phyloP scores from a whole-genome alignment of 2,329 filamentous ascomycete genomes.

The Fusarium zealandicum region DNA sequence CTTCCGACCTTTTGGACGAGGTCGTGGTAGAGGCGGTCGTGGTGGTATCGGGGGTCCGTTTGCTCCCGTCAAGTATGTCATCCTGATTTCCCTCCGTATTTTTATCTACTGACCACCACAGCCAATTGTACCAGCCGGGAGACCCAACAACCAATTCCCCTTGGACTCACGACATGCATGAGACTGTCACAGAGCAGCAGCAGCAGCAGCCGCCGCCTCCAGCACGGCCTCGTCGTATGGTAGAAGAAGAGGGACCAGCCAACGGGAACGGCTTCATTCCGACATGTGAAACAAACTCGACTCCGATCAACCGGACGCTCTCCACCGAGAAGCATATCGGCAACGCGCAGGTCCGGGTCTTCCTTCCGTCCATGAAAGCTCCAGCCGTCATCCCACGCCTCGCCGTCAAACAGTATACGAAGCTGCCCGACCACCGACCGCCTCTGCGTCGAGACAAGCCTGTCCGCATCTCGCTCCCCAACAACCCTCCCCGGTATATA shows the following conservation, averaged over 20 bases:
- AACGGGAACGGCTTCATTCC: slow-evolving; percentile 63
- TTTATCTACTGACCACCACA: slow-evolving; percentile 41
- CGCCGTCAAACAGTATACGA: slow-evolving; percentile 88
- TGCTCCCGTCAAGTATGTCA: slow-evolving; percentile 69
- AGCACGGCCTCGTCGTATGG: slow-evolving; percentile 53
- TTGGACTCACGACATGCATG: slow-evolving; percentile 97
- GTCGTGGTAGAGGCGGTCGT: slow-evolving; percentile 67
- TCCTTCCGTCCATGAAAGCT: slow-evolving; percentile 75
- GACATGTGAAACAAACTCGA: slow-evolving; percentile 64
- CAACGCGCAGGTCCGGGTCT: slow-evolving; percentile 84
- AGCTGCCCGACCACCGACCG: slow-evolving; percentile 91
- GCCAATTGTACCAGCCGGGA: slow-evolving; percentile 53
- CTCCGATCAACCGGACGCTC: slow-evolving; percentile 76
- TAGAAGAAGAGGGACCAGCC: slow-evolving; percentile 58
- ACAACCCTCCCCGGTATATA: slow-evolving; percentile 82
- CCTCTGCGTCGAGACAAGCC: slow-evolving; percentile 95
- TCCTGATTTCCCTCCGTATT: slow-evolving; percentile 2
- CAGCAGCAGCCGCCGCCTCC: slow-evolving; percentile 27
- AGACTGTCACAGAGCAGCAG: slow-evolving; percentile 62
- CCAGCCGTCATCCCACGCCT: slow-evolving; percentile 77
- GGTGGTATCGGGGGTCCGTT: slow-evolving; percentile 66
- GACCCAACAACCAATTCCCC: slow-evolving; percentile 74
- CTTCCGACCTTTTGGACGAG: slow-evolving; percentile 75
- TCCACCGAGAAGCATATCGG: slow-evolving; percentile 85
- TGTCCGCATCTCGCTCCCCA: slow-evolving; percentile 88